phyloP scores from a whole-genome alignment of 2,329 filamentous ascomycete species.

The Bipolaris bicolor region DNA sequence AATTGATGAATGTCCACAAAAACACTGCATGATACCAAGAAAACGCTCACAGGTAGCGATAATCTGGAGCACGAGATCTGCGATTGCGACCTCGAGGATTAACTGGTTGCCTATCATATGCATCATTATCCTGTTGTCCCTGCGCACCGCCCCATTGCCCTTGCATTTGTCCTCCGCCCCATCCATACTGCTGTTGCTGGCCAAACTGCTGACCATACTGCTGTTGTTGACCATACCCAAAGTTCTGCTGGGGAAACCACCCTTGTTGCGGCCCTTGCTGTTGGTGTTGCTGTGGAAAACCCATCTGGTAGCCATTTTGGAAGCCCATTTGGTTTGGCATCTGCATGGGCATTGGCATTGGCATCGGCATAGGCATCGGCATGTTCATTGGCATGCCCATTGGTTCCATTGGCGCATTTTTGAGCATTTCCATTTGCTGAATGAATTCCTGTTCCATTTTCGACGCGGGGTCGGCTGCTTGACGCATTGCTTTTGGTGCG shows the following conservation, averaged over 20 bases:
- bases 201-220: constrained; percentile 10
- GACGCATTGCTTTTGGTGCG: constrained; percentile 55
- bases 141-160: constrained; percentile 13
- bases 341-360: constrained; percentile 14
- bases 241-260: constrained; percentile 62
- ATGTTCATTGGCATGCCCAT: constrained; percentile 37
- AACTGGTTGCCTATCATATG: constrained; percentile 94
- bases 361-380: constrained; percentile 26
- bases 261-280: constrained; percentile 11
- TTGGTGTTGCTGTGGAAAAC: constrained; percentile 8
- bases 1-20: neutral
- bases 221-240: constrained; percentile 15
- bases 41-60: constrained; percentile 22
- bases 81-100: constrained; percentile 87
- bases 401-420: constrained; percentile 49
- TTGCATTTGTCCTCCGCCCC: constrained; percentile 12
- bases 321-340: constrained; percentile 7
- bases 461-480: constrained; percentile 61
- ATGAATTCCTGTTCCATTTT: constrained; percentile 51
- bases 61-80: constrained; percentile 85
- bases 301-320: constrained; percentile 21
- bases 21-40: neutral
- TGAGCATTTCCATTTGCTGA: constrained; percentile 54
- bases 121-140: constrained; percentile 53
- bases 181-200: constrained; percentile 18